phyloP scores from a whole-genome alignment of 345 rosid genomes.

The Cardiospermum halicacabum region DNA sequence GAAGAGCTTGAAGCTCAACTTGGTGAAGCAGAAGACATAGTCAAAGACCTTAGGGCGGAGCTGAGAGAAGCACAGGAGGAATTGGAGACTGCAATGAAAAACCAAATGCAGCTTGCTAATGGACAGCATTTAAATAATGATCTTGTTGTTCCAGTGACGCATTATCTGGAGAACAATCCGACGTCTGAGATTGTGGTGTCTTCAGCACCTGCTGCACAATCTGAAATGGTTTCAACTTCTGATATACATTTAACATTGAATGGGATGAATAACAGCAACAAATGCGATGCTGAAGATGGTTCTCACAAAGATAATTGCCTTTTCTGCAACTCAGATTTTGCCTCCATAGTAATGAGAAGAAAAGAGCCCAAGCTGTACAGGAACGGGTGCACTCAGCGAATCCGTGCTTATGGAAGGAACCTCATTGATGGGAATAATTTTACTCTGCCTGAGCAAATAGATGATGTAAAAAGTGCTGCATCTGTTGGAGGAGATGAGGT shows the following conservation, averaged over 20 bases:
- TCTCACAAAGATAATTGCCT: constrained; percentile 36
- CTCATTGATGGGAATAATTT: constrained; percentile 29
- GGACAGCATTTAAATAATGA: constrained; percentile 16
- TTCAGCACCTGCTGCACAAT: constrained; percentile 29
- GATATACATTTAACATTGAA: constrained; percentile 28
- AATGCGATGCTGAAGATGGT: constrained; percentile 26
- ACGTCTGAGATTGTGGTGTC: constrained; percentile 24
- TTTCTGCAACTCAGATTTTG: constrained; percentile 52
- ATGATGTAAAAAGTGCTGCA: constrained; percentile 20
- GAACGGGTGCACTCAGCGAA: constrained; percentile 54
- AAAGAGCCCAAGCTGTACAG: constrained; percentile 50
- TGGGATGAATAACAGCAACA: constrained; percentile 23
- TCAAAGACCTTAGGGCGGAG: constrained; percentile 75
- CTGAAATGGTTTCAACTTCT: constrained; percentile 23
- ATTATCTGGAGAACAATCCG: constrained; percentile 23
- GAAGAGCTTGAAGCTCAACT: constrained; percentile 89
- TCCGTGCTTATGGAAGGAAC: constrained; percentile 49
- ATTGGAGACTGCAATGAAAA: constrained; percentile 38
- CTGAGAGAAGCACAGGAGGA: constrained; percentile 57
- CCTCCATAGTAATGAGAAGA: constrained; percentile 60
- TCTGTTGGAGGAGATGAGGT: constrained; percentile 20
- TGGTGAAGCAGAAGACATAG: constrained; percentile 85
- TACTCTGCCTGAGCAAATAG: constrained; percentile 30
- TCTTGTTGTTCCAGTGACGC: constrained; percentile 17
- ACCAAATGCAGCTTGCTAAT: constrained; percentile 21